phyloP scores from a whole-genome alignment of 306 rosid genomes.

The Prunus armeniaca region DNA sequence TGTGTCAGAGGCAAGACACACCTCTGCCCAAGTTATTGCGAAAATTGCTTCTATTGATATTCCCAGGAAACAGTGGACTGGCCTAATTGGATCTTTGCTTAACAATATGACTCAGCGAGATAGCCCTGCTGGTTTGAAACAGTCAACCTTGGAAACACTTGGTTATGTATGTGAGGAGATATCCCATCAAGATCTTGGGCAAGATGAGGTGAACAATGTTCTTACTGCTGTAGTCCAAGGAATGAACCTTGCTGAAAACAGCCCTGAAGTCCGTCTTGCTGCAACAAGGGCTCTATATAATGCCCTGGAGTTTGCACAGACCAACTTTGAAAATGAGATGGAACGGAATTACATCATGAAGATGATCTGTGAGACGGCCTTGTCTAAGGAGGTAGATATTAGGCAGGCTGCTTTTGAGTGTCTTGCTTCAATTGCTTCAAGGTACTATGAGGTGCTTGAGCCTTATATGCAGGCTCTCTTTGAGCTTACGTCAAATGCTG shows the following conservation, averaged over 20 bases:
- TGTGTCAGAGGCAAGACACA: slow-evolving; percentile 36
- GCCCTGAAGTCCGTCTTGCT: slow-evolving; percentile 36
- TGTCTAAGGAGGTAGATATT: slow-evolving; percentile 35
- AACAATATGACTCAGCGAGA: slow-evolving; percentile 37
- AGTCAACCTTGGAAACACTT: slow-evolving; percentile 38
- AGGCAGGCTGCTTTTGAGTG: slow-evolving; percentile 43
- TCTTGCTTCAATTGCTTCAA: slow-evolving; percentile 39
- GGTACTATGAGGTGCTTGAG: slow-evolving; percentile 33
- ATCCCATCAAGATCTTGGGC: slow-evolving; percentile 37
- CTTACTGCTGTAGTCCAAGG: slow-evolving; percentile 44
- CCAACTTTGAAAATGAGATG: slow-evolving; percentile 37
- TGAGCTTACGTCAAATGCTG: slow-evolving; percentile 40
- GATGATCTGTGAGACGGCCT: slow-evolving; percentile 32
- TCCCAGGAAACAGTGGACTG: slow-evolving; percentile 38
- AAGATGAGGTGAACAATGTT: slow-evolving; percentile 23
- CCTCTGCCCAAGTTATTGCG: slow-evolving; percentile 40
- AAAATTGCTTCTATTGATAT: slow-evolving; percentile 37
- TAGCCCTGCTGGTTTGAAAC: slow-evolving; percentile 26
- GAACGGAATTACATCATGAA: slow-evolving; percentile 37
- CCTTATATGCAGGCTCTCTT: slow-evolving; percentile 34
- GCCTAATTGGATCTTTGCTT: slow-evolving; percentile 27
- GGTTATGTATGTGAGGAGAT: slow-evolving; percentile 44
- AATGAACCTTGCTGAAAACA: slow-evolving; percentile 33
- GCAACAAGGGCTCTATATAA: slow-evolving; percentile 37
- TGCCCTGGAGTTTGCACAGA: slow-evolving; percentile 34